phyloP scores from a whole-genome alignment of 805 yeast species.

The Starmerella bombicola region DNA sequence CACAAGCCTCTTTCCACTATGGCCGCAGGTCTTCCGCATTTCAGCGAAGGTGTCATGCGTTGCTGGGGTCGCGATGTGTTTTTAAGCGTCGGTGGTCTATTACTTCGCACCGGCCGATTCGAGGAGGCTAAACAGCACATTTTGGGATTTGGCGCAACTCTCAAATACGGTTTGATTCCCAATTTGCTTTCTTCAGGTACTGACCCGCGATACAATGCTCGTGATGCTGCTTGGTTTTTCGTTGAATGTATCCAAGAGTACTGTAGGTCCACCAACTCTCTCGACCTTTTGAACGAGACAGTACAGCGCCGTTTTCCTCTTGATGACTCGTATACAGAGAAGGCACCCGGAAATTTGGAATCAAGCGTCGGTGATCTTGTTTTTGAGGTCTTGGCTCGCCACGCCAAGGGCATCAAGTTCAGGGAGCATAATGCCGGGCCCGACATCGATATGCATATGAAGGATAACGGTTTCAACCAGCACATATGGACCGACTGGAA shows the following conservation, averaged over 20 bases:
- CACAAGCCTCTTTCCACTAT: slow-evolving; percentile 47
- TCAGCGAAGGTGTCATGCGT: slow-evolving; percentile 81
- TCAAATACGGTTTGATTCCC: slow-evolving; percentile 92
- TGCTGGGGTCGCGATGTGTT: slow-evolving; percentile 99
- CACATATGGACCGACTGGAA: slow-evolving; percentile 72
- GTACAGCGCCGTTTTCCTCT: slow-evolving; percentile 78
- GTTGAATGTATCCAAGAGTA: slow-evolving; percentile 82
- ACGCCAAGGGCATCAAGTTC: slow-evolving; percentile 75
- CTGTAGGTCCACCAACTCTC: slow-evolving; percentile 47
- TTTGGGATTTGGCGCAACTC: slow-evolving; percentile 73
- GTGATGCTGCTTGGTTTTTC: slow-evolving; percentile 97
- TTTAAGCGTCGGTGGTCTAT: slow-evolving; percentile 69
- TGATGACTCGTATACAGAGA: slow-evolving; percentile 65
- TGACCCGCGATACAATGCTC: slow-evolving; percentile 87
- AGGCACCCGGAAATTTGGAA: slow-evolving; percentile 56
- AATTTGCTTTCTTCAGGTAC: slow-evolving; percentile 84
- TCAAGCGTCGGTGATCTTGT: slow-evolving; percentile 62
- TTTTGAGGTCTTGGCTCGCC: slow-evolving; percentile 73
- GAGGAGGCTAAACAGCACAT: slow-evolving; percentile 75
- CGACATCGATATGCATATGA: slow-evolving; percentile 80
- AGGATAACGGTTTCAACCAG: slow-evolving; percentile 81
- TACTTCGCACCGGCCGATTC: slow-evolving; percentile 62
- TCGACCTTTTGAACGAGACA: slow-evolving; percentile 49
- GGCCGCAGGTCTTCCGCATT: slow-evolving; percentile 96
- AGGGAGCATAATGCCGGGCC: slow-evolving; percentile 95